Percentiles rank a stretch among this genome's conserved stretches.
Evolutionary conservation across 2,329 filamentous ascomycete species (phyloP).

Genomic region (Anisogramma anomala): DNA sequence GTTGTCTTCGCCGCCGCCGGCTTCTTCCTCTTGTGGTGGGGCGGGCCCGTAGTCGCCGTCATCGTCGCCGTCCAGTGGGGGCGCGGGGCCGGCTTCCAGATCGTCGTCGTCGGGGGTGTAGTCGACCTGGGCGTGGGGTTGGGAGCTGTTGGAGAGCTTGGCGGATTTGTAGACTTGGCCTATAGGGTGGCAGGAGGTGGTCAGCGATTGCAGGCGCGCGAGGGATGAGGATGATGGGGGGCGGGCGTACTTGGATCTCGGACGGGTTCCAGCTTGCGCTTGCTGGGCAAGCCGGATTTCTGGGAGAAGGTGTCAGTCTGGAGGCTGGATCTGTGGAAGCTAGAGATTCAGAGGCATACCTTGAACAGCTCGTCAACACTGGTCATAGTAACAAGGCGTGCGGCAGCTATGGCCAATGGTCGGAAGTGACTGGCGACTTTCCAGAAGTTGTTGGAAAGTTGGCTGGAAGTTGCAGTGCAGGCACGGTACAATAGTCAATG

Average conservation of each 20-base stretch:
- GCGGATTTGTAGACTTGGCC: slow-evolving; percentile 54
- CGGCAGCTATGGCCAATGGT: too few relatives aligned
- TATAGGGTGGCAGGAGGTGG: slow-evolving; percentile 19
- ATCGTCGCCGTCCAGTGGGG: slow-evolving; percentile 36
- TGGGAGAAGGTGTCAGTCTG: slow-evolving; percentile 17
- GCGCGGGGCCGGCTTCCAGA: slow-evolving; percentile 37
- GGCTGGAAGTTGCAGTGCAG: too few relatives aligned
- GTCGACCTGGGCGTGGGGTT: slow-evolving; percentile 34
- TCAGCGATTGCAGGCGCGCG: background rate
- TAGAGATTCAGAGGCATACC: too few relatives aligned
- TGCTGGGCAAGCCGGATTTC: slow-evolving; percentile 39
- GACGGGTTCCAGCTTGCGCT: slow-evolving; percentile 52
- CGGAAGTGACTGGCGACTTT: too few relatives aligned
- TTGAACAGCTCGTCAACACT: slow-evolving; percentile 51
- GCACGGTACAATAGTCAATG: too few relatives aligned
- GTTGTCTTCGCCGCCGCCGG: slow-evolving; percentile 34
- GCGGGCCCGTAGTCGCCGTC: slow-evolving; percentile 36
- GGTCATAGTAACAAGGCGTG: too few relatives aligned
- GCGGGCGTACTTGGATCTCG: slow-evolving; percentile 47
- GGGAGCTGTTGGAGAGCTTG: slow-evolving; percentile 36
- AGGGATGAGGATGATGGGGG: background rate
- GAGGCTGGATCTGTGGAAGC: slow-evolving; percentile 7
- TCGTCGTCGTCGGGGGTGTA: slow-evolving; percentile 33
- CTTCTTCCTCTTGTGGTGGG: slow-evolving; percentile 35
- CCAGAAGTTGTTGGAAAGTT: too few relatives aligned